Percentiles rank a stretch among this genome's conserved stretches.
Conservation (phyloP, 192 early-diverging fungal genomes). For the Dispira simplex region DNA sequence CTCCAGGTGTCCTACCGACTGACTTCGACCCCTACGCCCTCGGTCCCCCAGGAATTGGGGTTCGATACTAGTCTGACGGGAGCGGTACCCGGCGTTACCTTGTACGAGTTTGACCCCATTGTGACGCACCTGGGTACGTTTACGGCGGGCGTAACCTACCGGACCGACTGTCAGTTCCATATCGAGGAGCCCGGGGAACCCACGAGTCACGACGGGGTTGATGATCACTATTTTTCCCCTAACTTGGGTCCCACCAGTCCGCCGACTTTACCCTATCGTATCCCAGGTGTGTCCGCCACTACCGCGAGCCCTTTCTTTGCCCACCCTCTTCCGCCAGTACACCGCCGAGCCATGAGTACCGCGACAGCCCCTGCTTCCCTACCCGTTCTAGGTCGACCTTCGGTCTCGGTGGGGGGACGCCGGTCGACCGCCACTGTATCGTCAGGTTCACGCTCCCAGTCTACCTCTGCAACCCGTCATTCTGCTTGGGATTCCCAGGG, state of each 20-base stretch:
- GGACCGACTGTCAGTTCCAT: slow-evolving; percentile 5
- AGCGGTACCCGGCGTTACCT: background rate
- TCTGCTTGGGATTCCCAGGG: background rate
- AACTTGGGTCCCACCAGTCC: too few species aligned
- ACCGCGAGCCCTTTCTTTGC: too few species aligned
- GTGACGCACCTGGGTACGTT: slow-evolving; percentile 2
- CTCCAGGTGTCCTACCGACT: slow-evolving; percentile 1
- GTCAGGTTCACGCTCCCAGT: background rate
- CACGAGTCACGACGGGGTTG: background rate
- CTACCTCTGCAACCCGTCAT: background rate
- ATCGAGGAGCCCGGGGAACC: slow-evolving; percentile 3
- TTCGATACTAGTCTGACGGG: slow-evolving; percentile 10
- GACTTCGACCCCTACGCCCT: background rate
- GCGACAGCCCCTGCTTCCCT: too few species aligned
- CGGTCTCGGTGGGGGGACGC: too few species aligned
- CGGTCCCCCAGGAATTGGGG: background rate
- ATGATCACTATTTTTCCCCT: too few species aligned
- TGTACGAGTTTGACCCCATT: slow-evolving; percentile 2
- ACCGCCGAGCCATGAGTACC: too few species aligned
- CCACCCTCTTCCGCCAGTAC: too few species aligned
- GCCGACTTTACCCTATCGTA: too few species aligned
- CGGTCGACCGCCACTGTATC: too few species aligned
- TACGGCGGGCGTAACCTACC: slow-evolving; percentile 1
- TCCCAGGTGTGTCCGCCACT: too few species aligned
- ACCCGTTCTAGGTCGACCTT: too few species aligned